Percentiles rank a stretch among this genome's conserved stretches.
Conservation (phyloP, 78 protist species). For the Dictyostelium firmibasis region DNA sequence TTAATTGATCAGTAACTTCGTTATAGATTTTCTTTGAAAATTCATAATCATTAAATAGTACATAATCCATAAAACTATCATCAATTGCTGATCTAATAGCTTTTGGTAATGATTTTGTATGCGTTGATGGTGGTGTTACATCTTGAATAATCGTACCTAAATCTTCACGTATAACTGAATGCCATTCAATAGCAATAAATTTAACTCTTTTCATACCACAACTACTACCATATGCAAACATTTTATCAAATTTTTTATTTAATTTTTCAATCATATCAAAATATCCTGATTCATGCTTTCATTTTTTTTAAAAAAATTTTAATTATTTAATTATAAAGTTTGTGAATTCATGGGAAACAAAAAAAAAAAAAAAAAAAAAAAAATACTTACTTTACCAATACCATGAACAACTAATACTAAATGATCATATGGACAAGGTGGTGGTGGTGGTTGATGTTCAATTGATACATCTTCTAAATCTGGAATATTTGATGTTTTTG, state of each 20-base stretch:
- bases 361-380: too few relatives aligned
- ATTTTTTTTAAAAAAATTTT: neutral
- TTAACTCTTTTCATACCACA: neutral
- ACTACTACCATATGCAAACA: neutral
- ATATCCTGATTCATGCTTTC: constrained; percentile 29
- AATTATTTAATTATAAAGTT: neutral
- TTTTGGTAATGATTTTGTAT: neutral
- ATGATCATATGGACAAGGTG: constrained; percentile 25
- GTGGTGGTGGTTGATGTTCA: neutral
- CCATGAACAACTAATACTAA: constrained; percentile 47
- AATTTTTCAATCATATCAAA: neutral
- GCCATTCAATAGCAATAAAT: constrained; percentile 67
- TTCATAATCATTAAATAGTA: constrained; percentile 5
- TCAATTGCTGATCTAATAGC: neutral
- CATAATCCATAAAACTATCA: constrained; percentile 31
- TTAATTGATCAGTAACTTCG: constrained; percentile 42
- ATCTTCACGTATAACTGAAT: neutral
- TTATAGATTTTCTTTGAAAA: constrained; percentile 21
- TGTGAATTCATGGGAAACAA: too few relatives aligned
- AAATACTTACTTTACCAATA: constrained; percentile 25
- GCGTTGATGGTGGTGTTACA: constrained; percentile 26
- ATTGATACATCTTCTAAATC: neutral
- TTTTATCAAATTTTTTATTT: neutral
- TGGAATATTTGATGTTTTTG: neutral
- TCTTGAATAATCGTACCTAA: constrained; percentile 28